A percentile compares a stretch with the other conserved stretches of the same genome.
Conservation (phyloP, 2,329 filamentous ascomycete genomes). For the Chrysosporium queenslandicum region DNA sequence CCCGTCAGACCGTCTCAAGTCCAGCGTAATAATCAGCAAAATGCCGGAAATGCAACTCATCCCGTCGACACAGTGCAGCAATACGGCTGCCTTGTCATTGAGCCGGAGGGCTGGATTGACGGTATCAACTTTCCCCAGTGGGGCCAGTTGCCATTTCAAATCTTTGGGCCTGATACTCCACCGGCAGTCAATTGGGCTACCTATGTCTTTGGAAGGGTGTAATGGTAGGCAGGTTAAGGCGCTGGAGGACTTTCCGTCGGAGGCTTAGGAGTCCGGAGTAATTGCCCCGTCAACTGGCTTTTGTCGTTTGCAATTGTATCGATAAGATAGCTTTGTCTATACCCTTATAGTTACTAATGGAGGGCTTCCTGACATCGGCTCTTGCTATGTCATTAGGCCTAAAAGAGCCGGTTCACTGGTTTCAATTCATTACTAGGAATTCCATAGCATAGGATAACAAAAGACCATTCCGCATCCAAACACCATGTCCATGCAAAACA, state of each 20-base stretch:
- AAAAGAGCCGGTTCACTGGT: no score
- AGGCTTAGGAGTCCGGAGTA: background rate
- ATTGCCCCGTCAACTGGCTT: background rate
- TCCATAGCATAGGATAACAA: background rate
- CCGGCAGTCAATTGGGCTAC: constrained; percentile 37
- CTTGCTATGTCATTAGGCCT: background rate
- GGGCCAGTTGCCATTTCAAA: constrained; percentile 48
- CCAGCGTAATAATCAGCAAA: constrained; percentile 46
- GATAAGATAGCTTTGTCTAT: background rate
- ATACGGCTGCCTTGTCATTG: constrained; percentile 80
- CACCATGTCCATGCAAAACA: background rate
- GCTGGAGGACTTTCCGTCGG: background rate
- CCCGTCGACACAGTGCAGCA: constrained; percentile 42
- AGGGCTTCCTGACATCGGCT: background rate
- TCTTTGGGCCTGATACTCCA: constrained; percentile 33
- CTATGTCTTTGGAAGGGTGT: constrained; percentile 37
- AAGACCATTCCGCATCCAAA: background rate
- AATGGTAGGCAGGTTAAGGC: constrained; percentile 8
- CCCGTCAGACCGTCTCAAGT: constrained; percentile 35
- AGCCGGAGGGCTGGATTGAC: constrained; percentile 90
- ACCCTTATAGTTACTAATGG: background rate
- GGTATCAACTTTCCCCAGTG: constrained; percentile 87
- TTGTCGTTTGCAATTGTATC: background rate
- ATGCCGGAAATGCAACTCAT: constrained; percentile 37
- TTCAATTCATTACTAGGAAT: background rate